These are phyloP conservation scores for Capsicum baccatum DNA, from an alignment of 257 asterid genomes.

Conservation along the genomic window DNA sequence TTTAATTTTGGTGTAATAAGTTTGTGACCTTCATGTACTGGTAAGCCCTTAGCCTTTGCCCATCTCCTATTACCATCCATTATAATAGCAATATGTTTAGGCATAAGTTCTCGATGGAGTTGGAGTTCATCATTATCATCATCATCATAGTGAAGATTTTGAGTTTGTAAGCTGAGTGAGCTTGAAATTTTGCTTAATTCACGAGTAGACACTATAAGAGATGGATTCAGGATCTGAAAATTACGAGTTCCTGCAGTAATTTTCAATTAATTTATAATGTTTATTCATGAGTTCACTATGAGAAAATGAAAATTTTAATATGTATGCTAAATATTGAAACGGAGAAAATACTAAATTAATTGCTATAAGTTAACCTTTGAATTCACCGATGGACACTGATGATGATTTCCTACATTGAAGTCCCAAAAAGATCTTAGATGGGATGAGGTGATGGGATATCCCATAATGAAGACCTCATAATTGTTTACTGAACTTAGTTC, in stretches of 20 bases:
- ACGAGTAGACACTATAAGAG: not conserved
- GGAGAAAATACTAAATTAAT: too few relatives aligned
- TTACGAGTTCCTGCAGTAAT: not conserved
- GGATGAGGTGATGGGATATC: too few relatives aligned
- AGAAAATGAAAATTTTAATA: too few relatives aligned
- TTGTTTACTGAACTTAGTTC: too few relatives aligned
- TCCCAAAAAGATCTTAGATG: too few relatives aligned
- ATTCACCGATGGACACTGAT: too few relatives aligned
- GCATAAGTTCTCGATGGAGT: not conserved
- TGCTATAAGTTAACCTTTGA: too few relatives aligned
- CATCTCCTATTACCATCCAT: slow-evolving; percentile 6
- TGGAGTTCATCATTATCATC: not conserved
- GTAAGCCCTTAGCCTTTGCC: not conserved
- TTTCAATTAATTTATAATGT: too few relatives aligned
- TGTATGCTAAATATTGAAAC: too few relatives aligned
- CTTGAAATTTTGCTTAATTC: not conserved
- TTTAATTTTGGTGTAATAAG: not conserved
- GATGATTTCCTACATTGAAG: too few relatives aligned
- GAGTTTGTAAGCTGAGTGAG: not conserved
- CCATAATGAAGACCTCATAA: too few relatives aligned
- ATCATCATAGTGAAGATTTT: not conserved
- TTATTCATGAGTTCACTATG: too few relatives aligned
- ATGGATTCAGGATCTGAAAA: not conserved
- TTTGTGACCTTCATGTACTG: not conserved
- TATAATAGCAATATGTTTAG: slow-evolving; percentile 3